A percentile compares a stretch with the other conserved stretches of the same genome.
Conservation (phyloP, 441 rosid genomes). For the Mallotus japonicus region DNA sequence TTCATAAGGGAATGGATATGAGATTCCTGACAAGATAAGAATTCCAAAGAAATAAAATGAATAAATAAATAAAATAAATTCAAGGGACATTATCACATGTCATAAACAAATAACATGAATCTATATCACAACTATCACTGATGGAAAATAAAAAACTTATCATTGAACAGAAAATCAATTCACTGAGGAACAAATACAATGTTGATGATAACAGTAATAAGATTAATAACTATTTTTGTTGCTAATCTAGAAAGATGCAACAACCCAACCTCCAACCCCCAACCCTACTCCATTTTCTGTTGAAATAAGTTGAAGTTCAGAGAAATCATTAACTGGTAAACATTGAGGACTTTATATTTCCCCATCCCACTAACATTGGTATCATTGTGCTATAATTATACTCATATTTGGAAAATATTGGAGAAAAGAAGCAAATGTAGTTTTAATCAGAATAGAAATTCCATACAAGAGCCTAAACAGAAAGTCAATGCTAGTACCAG, state of each 20-base stretch:
- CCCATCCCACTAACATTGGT: background rate
- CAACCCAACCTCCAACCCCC: background rate
- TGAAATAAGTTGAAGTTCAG: background rate
- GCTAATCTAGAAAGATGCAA: background rate
- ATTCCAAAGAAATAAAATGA: background rate
- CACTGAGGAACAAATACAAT: too few species aligned
- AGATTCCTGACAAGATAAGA: conserved; percentile 64
- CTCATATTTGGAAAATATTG: background rate
- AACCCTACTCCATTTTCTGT: background rate
- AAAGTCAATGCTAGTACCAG: too few species aligned
- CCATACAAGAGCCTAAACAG: background rate
- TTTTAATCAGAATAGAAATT: conserved; percentile 4
- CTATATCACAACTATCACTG: background rate
- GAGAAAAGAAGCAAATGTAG: background rate
- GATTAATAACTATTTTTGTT: background rate
- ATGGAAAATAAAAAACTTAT: background rate
- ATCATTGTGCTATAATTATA: background rate
- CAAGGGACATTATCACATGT: background rate
- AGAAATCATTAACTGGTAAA: background rate
- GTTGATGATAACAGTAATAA: too few species aligned
- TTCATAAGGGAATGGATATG: conserved; percentile 99
- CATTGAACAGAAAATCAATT: too few species aligned
- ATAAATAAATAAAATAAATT: background rate
- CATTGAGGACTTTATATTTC: background rate
- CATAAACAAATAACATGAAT: background rate